Percentiles rank a stretch among this genome's conserved stretches.
Evolutionary conservation across 148 eudicot genomes (phyloP).

Genomic region (Rhododendron williamsianum): DNA sequence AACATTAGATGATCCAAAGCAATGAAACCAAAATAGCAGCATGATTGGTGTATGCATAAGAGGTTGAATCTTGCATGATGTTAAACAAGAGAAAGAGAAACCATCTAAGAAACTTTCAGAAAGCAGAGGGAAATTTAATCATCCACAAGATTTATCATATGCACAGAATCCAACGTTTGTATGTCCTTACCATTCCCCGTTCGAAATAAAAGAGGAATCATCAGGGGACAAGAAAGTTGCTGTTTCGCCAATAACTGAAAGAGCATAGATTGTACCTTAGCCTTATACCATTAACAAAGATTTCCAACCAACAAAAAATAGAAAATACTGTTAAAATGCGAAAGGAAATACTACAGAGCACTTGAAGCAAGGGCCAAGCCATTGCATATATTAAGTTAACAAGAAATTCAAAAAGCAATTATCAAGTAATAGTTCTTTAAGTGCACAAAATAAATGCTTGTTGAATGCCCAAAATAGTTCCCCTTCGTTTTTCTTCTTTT

Average conservation of each 20-base stretch:
- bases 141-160: constrained; percentile 1
- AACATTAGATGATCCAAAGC: background rate
- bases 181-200: constrained; percentile 82
- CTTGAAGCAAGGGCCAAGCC: constrained; percentile 4
- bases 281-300: background rate
- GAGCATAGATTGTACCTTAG: background rate
- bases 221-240: constrained; percentile 60
- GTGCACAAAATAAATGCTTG: background rate
- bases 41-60: constrained; percentile 1
- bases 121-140: background rate
- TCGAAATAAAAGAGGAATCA: constrained; percentile 58
- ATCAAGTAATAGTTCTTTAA: background rate
- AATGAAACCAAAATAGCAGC: background rate
- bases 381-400: background rate
- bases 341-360: background rate
- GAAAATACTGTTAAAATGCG: background rate
- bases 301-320: constrained; percentile 6
- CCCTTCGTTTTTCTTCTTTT: background rate
- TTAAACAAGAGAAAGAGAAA: background rate
- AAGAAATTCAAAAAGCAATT: background rate
- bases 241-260: constrained; percentile 91
- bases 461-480: background rate
- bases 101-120: background rate
- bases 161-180: constrained; percentile 2
- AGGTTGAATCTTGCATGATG: background rate